Evolutionary conservation across 1,284 basidiomycete species (phyloP), one percentile per base, ranked within the genome.

Genomic region (Peniophora sp.): DNA sequence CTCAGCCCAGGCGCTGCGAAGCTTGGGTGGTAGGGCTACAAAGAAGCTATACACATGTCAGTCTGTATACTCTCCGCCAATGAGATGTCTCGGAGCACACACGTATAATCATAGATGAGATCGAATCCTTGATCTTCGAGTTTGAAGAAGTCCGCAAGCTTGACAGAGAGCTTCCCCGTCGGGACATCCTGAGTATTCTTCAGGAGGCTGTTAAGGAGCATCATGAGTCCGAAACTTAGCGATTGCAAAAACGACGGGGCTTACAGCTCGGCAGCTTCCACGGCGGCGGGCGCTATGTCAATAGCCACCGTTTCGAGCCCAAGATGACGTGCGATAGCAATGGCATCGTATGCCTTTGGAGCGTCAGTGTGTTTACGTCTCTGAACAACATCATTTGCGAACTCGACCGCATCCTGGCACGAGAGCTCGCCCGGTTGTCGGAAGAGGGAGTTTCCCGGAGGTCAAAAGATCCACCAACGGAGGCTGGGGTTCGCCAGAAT

Each of bases 331-430:
- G 83, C 75, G 8, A 84, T 66, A 54, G 74, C 74, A 2, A 78
- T 60, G 3, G 74, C 73, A 60, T 90, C 87, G 60, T 86, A 83
- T n/a, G 83, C 84, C 83, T 88, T 54, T 3, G 23, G 32, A 2
- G 19, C 25, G 54, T 47, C 49, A 48, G 51, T 6, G 14, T 16
- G n/a, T 35, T 10, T n/a, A 41, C n/a, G 3, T 3, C 3, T 16
- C 24, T 19, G n/a, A 39, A 19, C 35, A n/a, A 20, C 5, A 20
- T 61, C 76, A 53, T n/a, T n/a, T n/a, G n/a, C n/a, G n/a, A n/a
- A 88, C 85, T 49, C 69, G 71, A 43, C 86, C 87, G 60, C 85
- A 89, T 2, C 87, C 88, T 0, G 86, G 86, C 9, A 90, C 76
- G 1, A 90, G 67, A 2, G 81, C 85, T 34, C 69, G 65, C 1